A percentile compares a stretch with the other conserved stretches of the same genome.
These are phyloP conservation scores for Auriscalpium vulgare DNA, from an alignment of 768 basidiomycete genomes.

Conservation along the genomic window DNA sequence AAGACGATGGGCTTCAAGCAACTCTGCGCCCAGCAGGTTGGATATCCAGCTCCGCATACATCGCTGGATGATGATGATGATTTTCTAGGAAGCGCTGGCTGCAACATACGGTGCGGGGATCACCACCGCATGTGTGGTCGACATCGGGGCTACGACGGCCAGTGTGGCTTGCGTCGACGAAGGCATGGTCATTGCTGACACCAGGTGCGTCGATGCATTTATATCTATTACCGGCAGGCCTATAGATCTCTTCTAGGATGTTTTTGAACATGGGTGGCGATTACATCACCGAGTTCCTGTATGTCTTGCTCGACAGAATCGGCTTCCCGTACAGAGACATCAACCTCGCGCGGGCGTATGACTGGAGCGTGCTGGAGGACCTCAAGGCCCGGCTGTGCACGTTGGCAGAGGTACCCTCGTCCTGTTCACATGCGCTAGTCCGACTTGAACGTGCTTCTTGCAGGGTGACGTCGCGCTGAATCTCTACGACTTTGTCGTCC, in stretches of 20 bases:
- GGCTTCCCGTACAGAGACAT: conserved; percentile 85
- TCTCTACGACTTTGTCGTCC: conserved; percentile 83
- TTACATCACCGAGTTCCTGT: conserved; percentile 88
- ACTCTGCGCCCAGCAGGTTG: conserved; percentile 83
- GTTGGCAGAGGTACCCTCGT: conserved; percentile 64
- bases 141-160: conserved; percentile 81
- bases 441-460: neutral
- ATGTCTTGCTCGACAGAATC: conserved; percentile 69
- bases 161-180: conserved; percentile 93
- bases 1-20: conserved; percentile 87
- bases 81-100: conserved; percentile 73
- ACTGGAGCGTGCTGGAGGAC: conserved; percentile 90
- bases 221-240: neutral
- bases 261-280: conserved; percentile 85
- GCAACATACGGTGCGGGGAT: conserved; percentile 95
- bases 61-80: conserved; percentile 2
- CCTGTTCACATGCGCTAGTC: too few species aligned
- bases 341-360: conserved; percentile 68
- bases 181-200: conserved; percentile 80
- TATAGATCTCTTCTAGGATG: conserved; percentile 39
- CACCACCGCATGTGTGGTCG: conserved; percentile 90
- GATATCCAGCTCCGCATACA: neutral
- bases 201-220: conserved; percentile 45
- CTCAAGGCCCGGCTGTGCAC: conserved; percentile 82
- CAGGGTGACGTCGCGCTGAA: conserved; percentile 88